Base-by-base conservation (phyloP, 352 stramenopile genomes). In the Pythium guiyangense region DNA sequence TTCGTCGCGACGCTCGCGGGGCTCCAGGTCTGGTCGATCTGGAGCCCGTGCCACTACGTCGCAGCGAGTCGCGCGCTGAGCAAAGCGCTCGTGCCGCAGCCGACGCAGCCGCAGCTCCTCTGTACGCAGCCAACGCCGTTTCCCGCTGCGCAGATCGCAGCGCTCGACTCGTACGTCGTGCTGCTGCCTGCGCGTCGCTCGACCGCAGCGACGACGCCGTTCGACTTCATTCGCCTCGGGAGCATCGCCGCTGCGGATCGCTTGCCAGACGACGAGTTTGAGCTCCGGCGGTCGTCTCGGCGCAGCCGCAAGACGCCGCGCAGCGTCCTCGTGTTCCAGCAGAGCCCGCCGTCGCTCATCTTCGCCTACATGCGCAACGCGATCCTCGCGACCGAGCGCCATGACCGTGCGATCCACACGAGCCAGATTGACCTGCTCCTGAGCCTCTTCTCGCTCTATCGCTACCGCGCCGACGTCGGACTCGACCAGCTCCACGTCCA, bases 21-120 rank as follows among this genome's bases (percentile, higher is more conserved):
- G 0, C 52, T 94, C 15, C 82, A 94, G 61, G 76, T 94, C 1
- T 94, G 84, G 84, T 91, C 82, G 14, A 89, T 94, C 43, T 94
- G 84, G 84, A 94, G 81, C 56, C 84, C 84, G 31, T 94, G 84
- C 58, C 80, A 92, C 53, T 85, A 86, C 26, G 64, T 90, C 10
- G 84, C 84, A 29, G 79, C 82, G 10, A 88, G 78, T 58, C 71
- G 82, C 17, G 83, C 77, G 2, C 59, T 92, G 20, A 84, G 62
- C 37, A 70, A 64, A 39, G 67, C 72, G 2, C 70, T 90, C 6
- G 66, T 87, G 20, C 75, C 78, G 22, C 79, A 91, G 55, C 84
- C 84, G 31, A 78, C 80, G 15, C 80, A 90, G 55, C 82, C 84
- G 15, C 77, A 87, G 56, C 60, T 90, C 18, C 66, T 90, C 15